Base-by-base conservation (phyloP, 352 stramenopile genomes). In the Phytopythium vexans region DNA sequence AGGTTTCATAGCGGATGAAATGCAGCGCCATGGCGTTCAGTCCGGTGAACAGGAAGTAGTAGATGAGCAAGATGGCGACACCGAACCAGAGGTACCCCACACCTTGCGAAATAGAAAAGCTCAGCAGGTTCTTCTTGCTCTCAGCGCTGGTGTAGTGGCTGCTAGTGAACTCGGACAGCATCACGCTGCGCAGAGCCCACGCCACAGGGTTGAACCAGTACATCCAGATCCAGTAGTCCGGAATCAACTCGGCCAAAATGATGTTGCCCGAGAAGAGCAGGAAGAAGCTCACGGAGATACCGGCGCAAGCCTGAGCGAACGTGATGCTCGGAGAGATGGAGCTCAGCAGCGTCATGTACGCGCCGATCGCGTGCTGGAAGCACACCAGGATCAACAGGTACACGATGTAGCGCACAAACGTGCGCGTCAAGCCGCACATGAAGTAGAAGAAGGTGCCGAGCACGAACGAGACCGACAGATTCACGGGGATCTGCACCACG, bases 341-440 rank as follows among this genome's bases (percentile, higher is more conserved):
- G 37, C 72, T 81, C 34, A 89, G 43, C 52, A 89, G 54, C 31
- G 71, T 85, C 65, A 89, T 83, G 59, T 83, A 89, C 0, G 72
- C 74, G 14, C 68, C 66, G 31, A 89, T 86, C 8, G 74, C 74
- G 48, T 89, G 78, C 59, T 86, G 70, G 70, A 96, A 97, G 1
- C 58, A 62, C 34, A 95, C 62, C 10, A 95, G 56, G 36, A 95
- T 77, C 1, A 80, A 51, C 51, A 91, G 67, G 45, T 86, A 96
- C 15, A 89, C 73, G 41, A 96, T 72, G 60, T 82, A 95, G 53
- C 84, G 82, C 41, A 70, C 56, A 36, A 86, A 79, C 35, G 75
- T 69, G 1, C 52, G 52, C 4, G 66, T 77, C 37, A 97, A 62
- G 0, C n/a, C n/a, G n/a, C n/a, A n/a, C n/a, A n/a, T n/a, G n/a